Base-by-base conservation (phyloP, 495 filamentous ascomycete genomes). In the Cercophora scortea region DNA sequence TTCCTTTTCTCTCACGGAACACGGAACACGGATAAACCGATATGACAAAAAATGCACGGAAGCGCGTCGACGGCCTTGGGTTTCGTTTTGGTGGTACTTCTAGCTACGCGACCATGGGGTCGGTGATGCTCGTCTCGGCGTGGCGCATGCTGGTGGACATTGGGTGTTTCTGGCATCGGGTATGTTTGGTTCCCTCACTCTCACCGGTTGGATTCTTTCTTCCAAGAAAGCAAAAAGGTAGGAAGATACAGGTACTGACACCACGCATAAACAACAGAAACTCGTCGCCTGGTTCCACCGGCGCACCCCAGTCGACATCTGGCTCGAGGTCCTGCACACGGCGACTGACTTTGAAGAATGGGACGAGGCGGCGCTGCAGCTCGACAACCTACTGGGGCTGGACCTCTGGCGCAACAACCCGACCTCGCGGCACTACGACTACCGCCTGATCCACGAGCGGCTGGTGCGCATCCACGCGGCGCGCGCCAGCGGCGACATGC, bases 381-480 rank as follows among this genome's bases (percentile, higher is more conserved):
- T 96, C 17, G 91, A 96, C 62, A 82, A 84, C 63, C 65, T 86
- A 11, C 71, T 90, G 2, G 84, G 84, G 32, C 83, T 87, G 62
- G 87, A 95, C 71, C 65, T 92, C 52, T 96, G 91, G 91, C 87
- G 73, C 45, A 85, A 91, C 53, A 89, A 92, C 62, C 81, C 86
- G 0, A 81, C 83, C 11, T 90, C 85, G 61, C 82, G 82, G 57
- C 79, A 88, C 63, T 96, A 96, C 69, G 91, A 96, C 69, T 95
- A 90, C 74, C 77, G 80, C 43, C 84, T 96, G 44, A 95, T 96
- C 56, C 75, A 85, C 62, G 80, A 88, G 52, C 83, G 91, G 39
- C 69, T 91, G 32, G 79, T 83, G 58, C 79, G 82, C 25, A 79
- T 95, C 54, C 76, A 85, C 53, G 78, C 76, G 39, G 86, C 88